Percentiles rank a stretch among this genome's conserved stretches.
Conservation (phyloP, 179 eudicot species). For the Silene noctiflora region DNA sequence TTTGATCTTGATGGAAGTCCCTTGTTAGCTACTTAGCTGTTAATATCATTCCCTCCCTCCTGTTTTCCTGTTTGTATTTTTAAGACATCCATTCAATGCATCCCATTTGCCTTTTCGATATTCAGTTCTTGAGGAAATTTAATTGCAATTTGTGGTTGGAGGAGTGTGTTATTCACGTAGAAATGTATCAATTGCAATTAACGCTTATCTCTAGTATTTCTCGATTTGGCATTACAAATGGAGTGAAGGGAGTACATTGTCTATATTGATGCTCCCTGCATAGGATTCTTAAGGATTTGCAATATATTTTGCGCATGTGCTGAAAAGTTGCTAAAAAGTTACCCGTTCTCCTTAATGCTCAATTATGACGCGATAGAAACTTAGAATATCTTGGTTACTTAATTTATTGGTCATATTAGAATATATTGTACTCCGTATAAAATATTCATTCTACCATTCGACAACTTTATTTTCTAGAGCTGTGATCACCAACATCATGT, state of each 20-base stretch:
- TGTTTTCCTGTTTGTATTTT: background rate
- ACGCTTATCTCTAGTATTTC: background rate
- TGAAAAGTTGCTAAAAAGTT: background rate
- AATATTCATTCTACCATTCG: background rate
- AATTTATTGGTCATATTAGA: background rate
- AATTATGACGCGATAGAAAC: background rate
- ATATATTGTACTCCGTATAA: background rate
- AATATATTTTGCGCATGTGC: slow-evolving; percentile 9
- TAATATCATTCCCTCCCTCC: background rate
- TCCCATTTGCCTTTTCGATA: background rate
- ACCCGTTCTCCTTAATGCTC: background rate
- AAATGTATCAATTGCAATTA: slow-evolving; percentile 3
- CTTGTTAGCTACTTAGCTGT: background rate
- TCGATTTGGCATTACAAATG: too few species aligned
- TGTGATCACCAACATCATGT: background rate
- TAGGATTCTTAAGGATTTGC: background rate
- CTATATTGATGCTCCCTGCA: background rate
- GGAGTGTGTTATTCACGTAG: background rate
- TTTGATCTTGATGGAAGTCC: background rate
- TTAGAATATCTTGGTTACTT: background rate
- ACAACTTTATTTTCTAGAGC: background rate
- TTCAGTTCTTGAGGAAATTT: background rate
- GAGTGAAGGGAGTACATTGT: background rate
- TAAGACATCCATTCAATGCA: background rate
- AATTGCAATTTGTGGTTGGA: background rate